Conservation (phyloP, 805 yeast genomes). For the Monosporozyma aquatica region DNA sequence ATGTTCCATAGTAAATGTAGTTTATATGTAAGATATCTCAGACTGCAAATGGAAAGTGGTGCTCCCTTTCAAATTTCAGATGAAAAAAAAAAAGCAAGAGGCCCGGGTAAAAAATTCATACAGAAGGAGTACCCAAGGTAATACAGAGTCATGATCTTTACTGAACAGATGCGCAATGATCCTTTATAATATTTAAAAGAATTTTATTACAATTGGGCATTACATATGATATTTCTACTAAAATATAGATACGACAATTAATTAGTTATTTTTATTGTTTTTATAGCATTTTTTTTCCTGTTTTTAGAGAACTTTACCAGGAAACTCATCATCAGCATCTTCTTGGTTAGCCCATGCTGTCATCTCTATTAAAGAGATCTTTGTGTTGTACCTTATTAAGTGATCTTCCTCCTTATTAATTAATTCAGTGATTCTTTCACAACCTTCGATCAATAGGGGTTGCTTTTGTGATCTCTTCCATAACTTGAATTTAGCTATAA, state of each 20-base stretch:
- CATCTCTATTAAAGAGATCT: conserved; percentile 52
- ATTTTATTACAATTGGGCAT: not conserved
- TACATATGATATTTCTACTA: not conserved
- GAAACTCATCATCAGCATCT: conserved; percentile 26
- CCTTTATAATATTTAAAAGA: not conserved
- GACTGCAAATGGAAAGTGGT: no score
- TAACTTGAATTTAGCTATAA: conserved; percentile 60
- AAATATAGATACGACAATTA: not conserved
- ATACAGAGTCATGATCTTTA: no score
- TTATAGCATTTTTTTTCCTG: no score
- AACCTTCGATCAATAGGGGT: conserved; percentile 63
- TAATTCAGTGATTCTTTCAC: conserved; percentile 55
- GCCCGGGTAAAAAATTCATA: no score
- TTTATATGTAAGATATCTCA: no score
- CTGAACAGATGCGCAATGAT: no score
- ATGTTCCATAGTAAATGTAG: no score
- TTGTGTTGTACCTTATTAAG: conserved; percentile 48
- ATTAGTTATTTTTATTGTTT: no score
- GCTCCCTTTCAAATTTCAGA: no score
- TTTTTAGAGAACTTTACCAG: not conserved
- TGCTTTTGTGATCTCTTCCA: conserved; percentile 38
- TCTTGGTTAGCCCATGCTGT: conserved; percentile 49
- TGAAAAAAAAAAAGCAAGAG: no score
- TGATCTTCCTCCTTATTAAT: conserved; percentile 52
- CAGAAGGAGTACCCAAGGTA: no score